Evolutionary conservation across 2,329 filamentous ascomycete species (phyloP), one percentile per base, ranked within the genome.

Genomic region (Colletotrichum destructivum): DNA sequence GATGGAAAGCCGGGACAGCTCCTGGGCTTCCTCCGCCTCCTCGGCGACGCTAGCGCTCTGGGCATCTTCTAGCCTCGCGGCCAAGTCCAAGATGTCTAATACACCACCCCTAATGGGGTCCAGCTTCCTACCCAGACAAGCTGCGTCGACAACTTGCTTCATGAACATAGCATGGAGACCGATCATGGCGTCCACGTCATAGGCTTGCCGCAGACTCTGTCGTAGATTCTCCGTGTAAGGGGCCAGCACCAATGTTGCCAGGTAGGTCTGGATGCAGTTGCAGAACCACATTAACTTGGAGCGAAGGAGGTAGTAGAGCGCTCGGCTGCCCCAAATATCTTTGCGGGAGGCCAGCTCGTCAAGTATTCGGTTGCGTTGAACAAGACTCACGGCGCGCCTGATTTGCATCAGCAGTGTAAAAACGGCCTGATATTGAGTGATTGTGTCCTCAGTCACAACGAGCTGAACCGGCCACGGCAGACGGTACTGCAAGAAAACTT

Each of bases 111-210:
- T 88, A 46, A 98, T 93, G 0, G 93, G 91, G 18, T 87, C 85
- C 4, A 98, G 82, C 65, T 91, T 92, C 18, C 86, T 82, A 0
- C 92, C 90, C 0, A 97, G 87, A 31, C 96, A 88, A 12, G 93
- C 90, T 74, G 94, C 91, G 42, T 90, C 88, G 67, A 91, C 84
- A 13, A 96, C 82, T 2, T 87, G 87, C 55, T 85, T 86, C 55
- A 93, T 83, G 76, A 92, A 96, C 0, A 81, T 79, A 5, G 88
- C 82, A 78, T 98, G 95, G 0, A 91, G 86, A 1, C 82, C 82
- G 35, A 95, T 91, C 93, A 98, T 97, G 35, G 88, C 88, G 78
- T 98, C 94, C 12, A 98, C 90, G 75, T 96, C 94, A 35, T 88
- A 85, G 0, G 94, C 90, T 7, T 84, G 82, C 16, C 82, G 81